Base-by-base conservation (phyloP, 2,329 filamentous ascomycete genomes). In the Penicillium vulpinum region DNA sequence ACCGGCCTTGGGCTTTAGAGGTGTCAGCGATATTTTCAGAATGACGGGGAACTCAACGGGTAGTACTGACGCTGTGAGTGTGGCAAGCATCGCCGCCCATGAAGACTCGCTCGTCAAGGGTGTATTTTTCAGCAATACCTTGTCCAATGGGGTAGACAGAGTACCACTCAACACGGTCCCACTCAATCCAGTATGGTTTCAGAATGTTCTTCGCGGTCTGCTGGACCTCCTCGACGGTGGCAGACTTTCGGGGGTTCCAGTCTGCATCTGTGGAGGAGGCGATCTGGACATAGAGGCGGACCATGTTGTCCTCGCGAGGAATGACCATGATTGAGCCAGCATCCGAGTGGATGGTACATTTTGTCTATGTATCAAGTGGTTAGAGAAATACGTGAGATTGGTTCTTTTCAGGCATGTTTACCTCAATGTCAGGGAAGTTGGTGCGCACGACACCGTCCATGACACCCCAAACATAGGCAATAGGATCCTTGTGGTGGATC, bases 321-420 rank as follows among this genome's bases (percentile, higher is more conserved):
- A 87, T 86, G 54, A 86, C 82, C 84, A 86, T 86, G 69, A 86
- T 86, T 1, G 83, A 85, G 9, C 84, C 84, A 38, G 80, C 80
- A 59, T 86, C 83, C 0, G 84, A 87, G 73, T 86, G 84, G 29
- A 87, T 86, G n/a, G 84, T 86, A 74, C 84, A 86, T 78, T 86
- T 86, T 77, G 85, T 85, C 83, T 83, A 50, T 21, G n/a, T 31
- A 22, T 41, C 35, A 40, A 51, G 48, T 56, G 48, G 47, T 54
- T 33, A 33, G 24, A 47, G n/a, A 15, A 5, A 35, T 7, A 13
- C n/a, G 0, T 13, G 10, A 24, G 8, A n/a, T 26, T 4, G 3
- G 21, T 13, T 35, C 11, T 15, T 43, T 33, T 44, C 9, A 41
- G 41, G 10, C 15, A 29, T 35, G 35, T 72, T 54, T 71, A 81